A percentile compares a stretch with the other conserved stretches of the same genome.
phyloP scores from a whole-genome alignment of 202 grass and related monocot species.

The Musa balbisiana region DNA sequence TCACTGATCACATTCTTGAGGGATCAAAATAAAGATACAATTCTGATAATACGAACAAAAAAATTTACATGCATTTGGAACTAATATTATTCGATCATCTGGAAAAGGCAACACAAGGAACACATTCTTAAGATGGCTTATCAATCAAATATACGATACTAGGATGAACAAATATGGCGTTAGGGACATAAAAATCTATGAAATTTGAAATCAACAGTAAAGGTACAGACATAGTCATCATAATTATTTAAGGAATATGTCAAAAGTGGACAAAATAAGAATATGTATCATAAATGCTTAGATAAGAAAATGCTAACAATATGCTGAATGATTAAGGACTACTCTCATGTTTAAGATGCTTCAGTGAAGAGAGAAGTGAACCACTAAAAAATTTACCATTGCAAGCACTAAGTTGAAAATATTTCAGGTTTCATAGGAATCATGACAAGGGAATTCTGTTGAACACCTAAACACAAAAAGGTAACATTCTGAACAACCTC shows the following conservation, averaged over 20 bases:
- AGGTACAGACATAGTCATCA: background rate
- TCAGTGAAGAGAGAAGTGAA: background rate
- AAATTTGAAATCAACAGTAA: background rate
- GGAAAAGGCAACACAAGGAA: background rate
- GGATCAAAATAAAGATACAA: background rate
- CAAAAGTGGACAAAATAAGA: background rate
- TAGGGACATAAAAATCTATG: background rate
- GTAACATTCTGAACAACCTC: too few species aligned
- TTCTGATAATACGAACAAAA: background rate
- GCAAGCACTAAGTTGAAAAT: too few species aligned
- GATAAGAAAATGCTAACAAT: background rate
- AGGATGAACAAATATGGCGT: background rate
- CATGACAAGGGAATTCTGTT: too few species aligned
- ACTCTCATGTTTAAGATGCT: background rate
- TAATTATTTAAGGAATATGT: background rate
- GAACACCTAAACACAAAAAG: too few species aligned
- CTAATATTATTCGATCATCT: background rate
- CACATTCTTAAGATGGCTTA: background rate
- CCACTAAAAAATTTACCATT: background rate
- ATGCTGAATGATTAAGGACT: background rate
- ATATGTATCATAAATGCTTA: background rate
- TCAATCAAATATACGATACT: background rate
- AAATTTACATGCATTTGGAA: background rate
- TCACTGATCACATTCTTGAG: constrained; percentile 7
- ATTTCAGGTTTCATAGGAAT: too few species aligned